These are phyloP conservation scores for Aspergillus arachidicola DNA, from an alignment of 2,329 filamentous ascomycete species.

Conservation along the genomic window DNA sequence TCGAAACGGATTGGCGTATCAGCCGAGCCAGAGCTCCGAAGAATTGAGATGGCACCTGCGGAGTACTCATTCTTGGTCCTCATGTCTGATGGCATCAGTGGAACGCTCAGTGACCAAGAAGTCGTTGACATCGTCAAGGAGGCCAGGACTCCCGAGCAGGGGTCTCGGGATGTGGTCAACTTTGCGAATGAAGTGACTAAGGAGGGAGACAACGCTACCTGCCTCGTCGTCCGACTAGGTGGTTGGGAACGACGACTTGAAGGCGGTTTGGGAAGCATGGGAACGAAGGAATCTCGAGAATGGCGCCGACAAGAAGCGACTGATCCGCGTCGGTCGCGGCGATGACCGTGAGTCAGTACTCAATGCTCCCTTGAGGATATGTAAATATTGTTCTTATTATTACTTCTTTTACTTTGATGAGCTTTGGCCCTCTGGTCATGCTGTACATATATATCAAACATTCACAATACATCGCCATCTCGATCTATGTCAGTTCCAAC, in stretches of 20 bases:
- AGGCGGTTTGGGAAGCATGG: conserved; percentile 83
- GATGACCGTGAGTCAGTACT: conserved; percentile 26
- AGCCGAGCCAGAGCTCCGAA: conserved; percentile 85
- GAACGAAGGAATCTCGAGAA: conserved; percentile 89
- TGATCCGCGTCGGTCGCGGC: conserved; percentile 74
- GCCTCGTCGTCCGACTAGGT: conserved; percentile 63
- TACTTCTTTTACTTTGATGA: not conserved
- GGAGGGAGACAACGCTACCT: conserved; percentile 66
- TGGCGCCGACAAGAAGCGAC: conserved; percentile 77
- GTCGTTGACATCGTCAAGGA: conserved; percentile 96
- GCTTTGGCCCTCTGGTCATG: not conserved
- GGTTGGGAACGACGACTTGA: conserved; percentile 69
- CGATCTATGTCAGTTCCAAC: not conserved
- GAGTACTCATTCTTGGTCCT: conserved; percentile 90
- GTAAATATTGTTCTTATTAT: conserved; percentile 2
- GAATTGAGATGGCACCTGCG: conserved; percentile 76
- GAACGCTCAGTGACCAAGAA: conserved; percentile 86
- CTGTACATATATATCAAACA: not conserved
- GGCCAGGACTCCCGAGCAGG: conserved; percentile 85
- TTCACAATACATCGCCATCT: not conserved
- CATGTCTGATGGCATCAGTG: conserved; percentile 85
- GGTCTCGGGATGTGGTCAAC: conserved; percentile 73
- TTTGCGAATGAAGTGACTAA: conserved; percentile 84
- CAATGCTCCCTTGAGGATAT: not conserved
- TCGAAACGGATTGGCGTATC: conserved; percentile 92